Evolutionary conservation across 2,329 filamentous ascomycete species (phyloP), one percentile per base, ranked within the genome.

Genomic region (Knufia petricola): DNA sequence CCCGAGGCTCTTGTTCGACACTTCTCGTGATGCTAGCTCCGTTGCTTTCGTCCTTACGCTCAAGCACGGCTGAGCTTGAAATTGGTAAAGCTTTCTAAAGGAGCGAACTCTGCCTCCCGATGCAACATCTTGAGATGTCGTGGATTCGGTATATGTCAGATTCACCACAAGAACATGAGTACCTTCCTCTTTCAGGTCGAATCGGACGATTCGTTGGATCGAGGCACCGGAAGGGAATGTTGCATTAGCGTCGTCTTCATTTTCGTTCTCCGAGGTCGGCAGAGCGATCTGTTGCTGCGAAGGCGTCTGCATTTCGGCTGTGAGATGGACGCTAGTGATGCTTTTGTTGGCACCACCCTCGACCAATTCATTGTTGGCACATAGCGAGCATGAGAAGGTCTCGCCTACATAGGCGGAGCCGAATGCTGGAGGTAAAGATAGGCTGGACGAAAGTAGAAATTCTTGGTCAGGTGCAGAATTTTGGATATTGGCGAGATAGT

Each of bases 51-150:
- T 95, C 54, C 90, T 76, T 51, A 98, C 90, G 54, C 89, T 87
- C 57, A 98, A 72, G 52, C 88, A 85, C 32, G 87, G 81, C 70
- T 94, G 90, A 62, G 89, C 92, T 48, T 94, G 82, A 63, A 98
- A 98, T 65, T 96, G 92, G 66, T 96, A 98, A 52, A 98, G 70
- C 69, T 96, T 96, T 56, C 90, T 75, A 63, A 96, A 96, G 8
- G 87, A 94, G 51, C 92, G 75, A 31, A 85, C 83, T 43, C 87
- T 77, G 3, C 75, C 76, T 49, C 73, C 72, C 1, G 72, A 73
- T 19, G 74, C 73, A 53, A 69, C 64, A 24, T 63, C 61, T 19
- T 67, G 66, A 30, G 65, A 61, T 54, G 69, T 62, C 3, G 76
- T 77, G 0, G 85, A 88, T 67, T 96, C 90, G 48, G 88, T 94